phyloP scores from a whole-genome alignment of 495 filamentous ascomycete species.

The Aspergillus wentii region DNA sequence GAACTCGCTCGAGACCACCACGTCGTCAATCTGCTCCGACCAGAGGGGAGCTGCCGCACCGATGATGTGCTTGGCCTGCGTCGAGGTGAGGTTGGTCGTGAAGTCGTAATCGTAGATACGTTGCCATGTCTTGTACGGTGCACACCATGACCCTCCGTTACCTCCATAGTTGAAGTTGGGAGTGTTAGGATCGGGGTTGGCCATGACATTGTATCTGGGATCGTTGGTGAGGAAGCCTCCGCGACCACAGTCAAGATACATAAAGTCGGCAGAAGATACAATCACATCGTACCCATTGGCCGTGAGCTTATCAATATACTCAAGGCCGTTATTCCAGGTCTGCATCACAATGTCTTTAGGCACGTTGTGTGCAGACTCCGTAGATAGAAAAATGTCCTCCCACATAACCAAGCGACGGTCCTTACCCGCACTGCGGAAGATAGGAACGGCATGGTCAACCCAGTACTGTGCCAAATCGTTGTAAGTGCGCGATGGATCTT shows the following conservation, averaged over 20 bases:
- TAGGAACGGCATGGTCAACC: conserved; percentile 50
- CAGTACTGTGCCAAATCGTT: conserved; percentile 50
- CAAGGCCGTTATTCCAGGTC: conserved; percentile 49
- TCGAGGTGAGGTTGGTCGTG: conserved; percentile 39
- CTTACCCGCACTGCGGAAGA: conserved; percentile 34
- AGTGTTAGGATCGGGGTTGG: conserved; percentile 35
- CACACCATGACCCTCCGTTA: conserved; percentile 53
- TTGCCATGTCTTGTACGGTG: conserved; percentile 57
- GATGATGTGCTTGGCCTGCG: conserved; percentile 40
- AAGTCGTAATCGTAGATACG: conserved; percentile 59
- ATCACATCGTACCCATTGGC: conserved; percentile 48
- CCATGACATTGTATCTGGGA: conserved; percentile 45
- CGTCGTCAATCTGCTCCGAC: conserved; percentile 52
- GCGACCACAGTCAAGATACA: conserved; percentile 54
- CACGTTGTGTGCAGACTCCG: conserved; percentile 38
- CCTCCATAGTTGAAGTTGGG: conserved; percentile 52
- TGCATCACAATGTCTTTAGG: conserved; percentile 51
- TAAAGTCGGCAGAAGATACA: conserved; percentile 48
- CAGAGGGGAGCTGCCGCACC: conserved; percentile 49
- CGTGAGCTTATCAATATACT: conserved; percentile 49
- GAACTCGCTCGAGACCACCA: conserved; percentile 41
- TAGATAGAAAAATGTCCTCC: conserved; percentile 46
- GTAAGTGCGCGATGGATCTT: conserved; percentile 46
- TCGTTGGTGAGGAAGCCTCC: conserved; percentile 53
- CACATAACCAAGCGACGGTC: conserved; percentile 51